Evolutionary conservation across 2,329 filamentous ascomycete species (phyloP).

Genomic region (Salinomyces thailandicus): DNA sequence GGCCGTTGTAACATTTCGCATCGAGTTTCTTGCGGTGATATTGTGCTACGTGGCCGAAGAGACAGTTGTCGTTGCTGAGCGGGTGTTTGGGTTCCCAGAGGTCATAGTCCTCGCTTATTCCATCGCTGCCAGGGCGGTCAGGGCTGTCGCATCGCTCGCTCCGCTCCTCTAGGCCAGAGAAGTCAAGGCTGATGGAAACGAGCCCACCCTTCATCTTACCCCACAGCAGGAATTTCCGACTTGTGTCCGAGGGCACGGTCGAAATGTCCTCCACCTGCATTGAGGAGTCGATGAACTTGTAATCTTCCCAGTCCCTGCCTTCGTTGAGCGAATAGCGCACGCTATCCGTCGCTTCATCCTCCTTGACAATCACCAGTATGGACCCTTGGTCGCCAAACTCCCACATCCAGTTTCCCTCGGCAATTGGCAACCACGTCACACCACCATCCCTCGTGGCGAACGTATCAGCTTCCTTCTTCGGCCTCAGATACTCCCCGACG

Average conservation of each 20-base stretch:
- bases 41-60: constrained; percentile 82
- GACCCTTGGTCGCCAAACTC: constrained; percentile 93
- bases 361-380: constrained; percentile 76
- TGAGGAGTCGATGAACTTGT: constrained; percentile 57
- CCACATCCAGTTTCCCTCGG: constrained; percentile 84
- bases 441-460: constrained; percentile 91
- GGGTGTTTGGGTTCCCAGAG: constrained; percentile 85
- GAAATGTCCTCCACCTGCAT: constrained; percentile 71
- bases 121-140: constrained; percentile 22
- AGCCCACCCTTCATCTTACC: constrained; percentile 51
- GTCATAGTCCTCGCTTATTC: constrained; percentile 59
- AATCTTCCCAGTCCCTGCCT: constrained; percentile 67
- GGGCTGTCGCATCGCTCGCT: constrained; percentile 51
- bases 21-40: constrained; percentile 86
- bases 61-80: constrained; percentile 62
- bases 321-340: constrained; percentile 72
- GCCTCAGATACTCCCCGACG: constrained; percentile 61
- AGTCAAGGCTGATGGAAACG: constrained; percentile 77
- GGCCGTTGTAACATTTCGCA: constrained; percentile 70
- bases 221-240: constrained; percentile 88
- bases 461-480: constrained; percentile 65
- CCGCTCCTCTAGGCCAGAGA: constrained; percentile 64
- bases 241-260: constrained; percentile 78
- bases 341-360: constrained; percentile 54
- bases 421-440: constrained; percentile 72